Evolutionary conservation across 2,329 filamentous ascomycete species (phyloP), one percentile per base, ranked within the genome.

Genomic region (Fusarium tuaranense): DNA sequence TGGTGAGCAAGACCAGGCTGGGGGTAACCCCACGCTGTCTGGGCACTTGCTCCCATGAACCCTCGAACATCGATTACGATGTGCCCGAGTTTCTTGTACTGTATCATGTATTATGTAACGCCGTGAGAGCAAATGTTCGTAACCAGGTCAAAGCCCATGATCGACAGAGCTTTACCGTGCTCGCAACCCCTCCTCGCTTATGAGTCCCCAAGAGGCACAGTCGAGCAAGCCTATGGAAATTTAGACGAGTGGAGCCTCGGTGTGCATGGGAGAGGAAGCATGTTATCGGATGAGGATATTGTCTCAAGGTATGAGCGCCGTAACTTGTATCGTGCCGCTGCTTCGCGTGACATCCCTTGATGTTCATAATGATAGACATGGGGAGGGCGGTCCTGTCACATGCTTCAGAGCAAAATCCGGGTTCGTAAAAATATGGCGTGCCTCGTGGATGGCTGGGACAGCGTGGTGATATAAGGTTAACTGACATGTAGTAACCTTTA

Each of bases 1-100:
- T 74, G 72, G 71, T 27, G 7, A 9, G 20, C 46, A 16, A 38
- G 55, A 36, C 12, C 27, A 39, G 32, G 62, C 53, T 41, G 10
- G 34, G 22, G n/a, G 16, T 39, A 39, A 63, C 41, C 30, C 44
- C 44, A 22, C 36, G 18, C 4, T 63, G 20, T 27, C 20, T 36
- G 25, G 61, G 32, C 44, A 25, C 34, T 30, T 5, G 9, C 9
- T 38, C 34, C 22, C 46, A 55, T 55, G 60, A 22, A 34, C 9
- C 20, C 27, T 46, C 2, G 59, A 44, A 7, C 25, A 46, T 46
- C n/a, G 5, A 27, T 18, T 20, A n/a, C 34, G 12, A 46, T 16
- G 5, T 44, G 58, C 20, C 8, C 36, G 34, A n/a, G 25, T 44
- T 7, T 44, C 20, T 48, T 25, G 22, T 48, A 13, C 22, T 25